Evolutionary conservation across 2,329 filamentous ascomycete species (phyloP), one percentile per base, ranked within the genome.

Genomic region (Xylariaceae sp.): DNA sequence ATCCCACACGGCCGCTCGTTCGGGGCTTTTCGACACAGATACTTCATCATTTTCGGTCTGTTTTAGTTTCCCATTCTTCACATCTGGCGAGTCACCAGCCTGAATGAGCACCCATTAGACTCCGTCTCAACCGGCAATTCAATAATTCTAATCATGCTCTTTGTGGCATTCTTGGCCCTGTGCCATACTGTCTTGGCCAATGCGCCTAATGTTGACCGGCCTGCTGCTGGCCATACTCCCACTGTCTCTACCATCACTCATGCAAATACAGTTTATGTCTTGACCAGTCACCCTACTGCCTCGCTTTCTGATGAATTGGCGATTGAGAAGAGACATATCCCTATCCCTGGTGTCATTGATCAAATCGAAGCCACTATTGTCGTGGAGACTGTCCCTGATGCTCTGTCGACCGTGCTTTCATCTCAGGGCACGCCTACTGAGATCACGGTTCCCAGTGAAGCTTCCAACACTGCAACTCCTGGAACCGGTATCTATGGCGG

Each of bases 111-210:
- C 47, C 21, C 10, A 4, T 34, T 44, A 26, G 45, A 21, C 29
- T 26, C 16, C 10, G 30, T 39, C 50, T n/a, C 9, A 19, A 19
- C 22, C 39, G 43, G 18, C 22, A 29, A 57, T 61, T 55, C 45
- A 56, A 21, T 18, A 22, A n/a, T 53, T 30, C 2, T 47, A 32
- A 47, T 21, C 48, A 56, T 58, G 44, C 40, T 63, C 46, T 45
- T 62, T 36, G 21, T 46, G 43, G 48, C 53, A 57, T 44, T 64
- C 39, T 40, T 64, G 57, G 62, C 56, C 44, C 26, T 61, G 42
- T 60, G 47, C 57, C 49, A 59, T 21, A 44, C 49, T 9, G 56
- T 44, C 34, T 44, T 54, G 32, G 54, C 43, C 21, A 18, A 42
- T 21, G 43, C 50, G 32, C 18, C 21, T 39, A 18, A 50, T 10